Evolutionary conservation across 306 rosid genomes (phyloP).

Genomic region (Sindora glabra): DNA sequence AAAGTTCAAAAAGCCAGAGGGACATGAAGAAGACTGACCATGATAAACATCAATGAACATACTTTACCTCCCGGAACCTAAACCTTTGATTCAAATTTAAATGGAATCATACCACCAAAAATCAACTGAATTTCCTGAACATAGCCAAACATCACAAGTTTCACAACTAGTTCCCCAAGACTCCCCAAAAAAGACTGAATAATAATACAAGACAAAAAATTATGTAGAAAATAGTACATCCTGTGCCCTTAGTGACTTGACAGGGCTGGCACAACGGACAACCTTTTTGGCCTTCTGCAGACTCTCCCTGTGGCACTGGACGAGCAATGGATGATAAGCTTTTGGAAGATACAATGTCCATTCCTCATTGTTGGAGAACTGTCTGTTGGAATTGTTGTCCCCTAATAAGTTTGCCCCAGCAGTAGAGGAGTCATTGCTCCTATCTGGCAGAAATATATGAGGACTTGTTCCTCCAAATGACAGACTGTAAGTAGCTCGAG

Average conservation of each 20-base stretch:
- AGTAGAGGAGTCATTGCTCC: constrained; percentile 23
- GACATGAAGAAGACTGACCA: not conserved
- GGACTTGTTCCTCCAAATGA: constrained; percentile 78
- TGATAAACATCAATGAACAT: not conserved
- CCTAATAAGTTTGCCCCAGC: constrained; percentile 20
- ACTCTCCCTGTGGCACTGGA: constrained; percentile 54
- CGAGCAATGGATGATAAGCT: constrained; percentile 80
- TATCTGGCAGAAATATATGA: constrained; percentile 39
- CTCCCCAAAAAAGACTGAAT: not conserved
- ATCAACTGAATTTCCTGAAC: not conserved
- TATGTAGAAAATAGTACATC: too few relatives aligned
- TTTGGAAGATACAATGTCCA: constrained; percentile 69
- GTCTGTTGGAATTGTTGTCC: constrained; percentile 24
- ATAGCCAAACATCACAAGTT: not conserved
- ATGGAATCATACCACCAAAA: not conserved
- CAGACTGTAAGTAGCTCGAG: constrained; percentile 83
- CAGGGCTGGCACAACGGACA: constrained; percentile 34
- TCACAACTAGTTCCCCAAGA: not conserved
- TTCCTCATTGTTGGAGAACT: constrained; percentile 32
- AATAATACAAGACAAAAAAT: not conserved
- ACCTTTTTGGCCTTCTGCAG: constrained; percentile 51
- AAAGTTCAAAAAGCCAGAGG: not conserved
- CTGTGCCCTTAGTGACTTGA: constrained; percentile 30
- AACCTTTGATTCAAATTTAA: not conserved
- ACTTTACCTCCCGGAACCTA: not conserved